Conservation (phyloP, 2,329 filamentous ascomycete genomes). For the Parastagonospora nodorum region DNA sequence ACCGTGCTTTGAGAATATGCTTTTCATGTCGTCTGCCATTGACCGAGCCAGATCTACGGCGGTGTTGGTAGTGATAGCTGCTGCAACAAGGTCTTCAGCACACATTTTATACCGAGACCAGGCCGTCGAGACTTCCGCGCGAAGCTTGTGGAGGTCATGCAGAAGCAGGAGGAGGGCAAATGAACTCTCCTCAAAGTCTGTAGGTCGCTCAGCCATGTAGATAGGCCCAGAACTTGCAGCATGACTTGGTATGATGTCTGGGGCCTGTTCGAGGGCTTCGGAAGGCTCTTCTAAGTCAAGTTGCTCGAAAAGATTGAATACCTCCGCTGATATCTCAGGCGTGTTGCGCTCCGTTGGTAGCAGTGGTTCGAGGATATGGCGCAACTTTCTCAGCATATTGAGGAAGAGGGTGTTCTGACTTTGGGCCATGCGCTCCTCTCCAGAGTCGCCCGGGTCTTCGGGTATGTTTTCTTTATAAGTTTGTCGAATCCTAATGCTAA, state of each 20-base stretch:
- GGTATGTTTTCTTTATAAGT: background rate
- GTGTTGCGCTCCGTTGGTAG: background rate
- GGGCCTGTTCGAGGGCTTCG: conserved; percentile 41
- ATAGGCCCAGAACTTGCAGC: conserved; percentile 4
- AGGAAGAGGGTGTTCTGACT: background rate
- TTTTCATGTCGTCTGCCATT: conserved; percentile 16
- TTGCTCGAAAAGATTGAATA: conserved; percentile 42
- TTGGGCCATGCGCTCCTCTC: background rate
- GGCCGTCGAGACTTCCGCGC: conserved; percentile 10
- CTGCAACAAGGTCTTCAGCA: conserved; percentile 14
- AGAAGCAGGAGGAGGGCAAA: conserved; percentile 16
- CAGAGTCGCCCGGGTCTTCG: background rate
- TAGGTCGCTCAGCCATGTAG: conserved; percentile 9
- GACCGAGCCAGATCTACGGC: conserved; percentile 23
- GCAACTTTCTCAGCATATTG: background rate
- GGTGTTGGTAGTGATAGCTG: conserved; percentile 23
- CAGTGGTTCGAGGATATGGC: background rate
- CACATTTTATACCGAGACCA: conserved; percentile 20
- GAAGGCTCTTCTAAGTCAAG: conserved; percentile 49
- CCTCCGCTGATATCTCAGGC: conserved; percentile 26
- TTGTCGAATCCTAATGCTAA: conserved; percentile 37
- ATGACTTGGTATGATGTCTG: conserved; percentile 19
- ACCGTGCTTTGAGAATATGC: conserved; percentile 7
- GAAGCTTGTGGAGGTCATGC: conserved; percentile 13
- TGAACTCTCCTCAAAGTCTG: conserved; percentile 9